Base-by-base conservation (phyloP, 495 filamentous ascomycete genomes). In the Coniosporium apollinis region DNA sequence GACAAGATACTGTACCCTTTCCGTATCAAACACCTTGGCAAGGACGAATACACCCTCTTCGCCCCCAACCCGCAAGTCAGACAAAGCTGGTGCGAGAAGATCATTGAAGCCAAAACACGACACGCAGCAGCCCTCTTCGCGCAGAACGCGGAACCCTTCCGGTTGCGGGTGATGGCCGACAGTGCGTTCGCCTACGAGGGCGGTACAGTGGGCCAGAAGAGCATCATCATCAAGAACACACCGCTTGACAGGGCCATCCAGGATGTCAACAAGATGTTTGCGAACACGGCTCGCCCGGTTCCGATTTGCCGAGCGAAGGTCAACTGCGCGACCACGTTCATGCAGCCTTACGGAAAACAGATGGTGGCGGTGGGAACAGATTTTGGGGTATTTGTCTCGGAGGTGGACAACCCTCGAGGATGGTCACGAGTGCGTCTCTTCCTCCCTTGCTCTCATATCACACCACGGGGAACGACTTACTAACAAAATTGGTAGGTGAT, bases 281-380 rank as follows among this genome's bases (percentile, higher is more conserved):
- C 73, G 13, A 56, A 55, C 25, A 51, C 70, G 6, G 76, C 68
- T 13, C 71, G 79, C 14, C 82, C 86, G 3, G 54, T 64, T 0
- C 75, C 83, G 19, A 67, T 94, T 1, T 94, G 84, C 50, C 68
- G 76, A 48, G 80, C 85, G 8, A 62, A 63, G 11, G 85, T 99
- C 38, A 85, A 96, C 51, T 99, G 89, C 56, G 82, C 89, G 13
- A 93, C 86, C 9, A 70, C 79, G 3, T 99, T 96, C 56, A 76
- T 72, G 11, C 69, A 72, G 38, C 76, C 76, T 4, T 72, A 72
- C 44, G 84, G 82, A 3, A 82, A 76, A 45, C 71, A 78, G 24
- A 85, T 94, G 79, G 74, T 93, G 33, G 91, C 89, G 13, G 79
- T 99, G 45, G 89, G 89, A 30, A 94, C 91, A 0, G 89, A 99